phyloP scores from a whole-genome alignment of 352 stramenopile species.

The Phytophthora hibernalis region DNA sequence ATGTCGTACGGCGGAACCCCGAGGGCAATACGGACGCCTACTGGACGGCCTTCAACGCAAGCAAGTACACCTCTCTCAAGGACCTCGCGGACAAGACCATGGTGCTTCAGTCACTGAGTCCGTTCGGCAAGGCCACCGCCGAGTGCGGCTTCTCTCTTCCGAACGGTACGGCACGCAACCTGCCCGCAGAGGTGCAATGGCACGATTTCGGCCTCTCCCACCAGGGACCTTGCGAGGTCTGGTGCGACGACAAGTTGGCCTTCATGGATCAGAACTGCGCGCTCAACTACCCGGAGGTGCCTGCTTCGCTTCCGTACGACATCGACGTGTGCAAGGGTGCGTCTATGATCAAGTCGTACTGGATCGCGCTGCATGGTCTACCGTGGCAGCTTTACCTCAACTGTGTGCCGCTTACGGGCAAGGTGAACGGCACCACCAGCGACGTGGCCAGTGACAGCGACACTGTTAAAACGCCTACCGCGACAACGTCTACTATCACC shows the following conservation, averaged over 20 bases:
- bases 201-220: conserved; percentile 51
- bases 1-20: conserved; percentile 41
- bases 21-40: conserved; percentile 38
- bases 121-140: conserved; percentile 32
- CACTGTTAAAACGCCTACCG: conserved; percentile 1
- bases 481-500: conserved; percentile 1
- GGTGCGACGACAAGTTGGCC: conserved; percentile 60
- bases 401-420: conserved; percentile 32
- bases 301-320: conserved; percentile 51
- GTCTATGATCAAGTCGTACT: conserved; percentile 59
- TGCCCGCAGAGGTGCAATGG: conserved; percentile 40
- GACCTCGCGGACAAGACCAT: conserved; percentile 41
- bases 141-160: conserved; percentile 40
- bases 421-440: conserved; percentile 14
- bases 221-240: conserved; percentile 65
- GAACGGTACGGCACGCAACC: conserved; percentile 35
- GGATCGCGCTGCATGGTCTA: conserved; percentile 56
- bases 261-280: conserved; percentile 52
- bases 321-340: conserved; percentile 43
- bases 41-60: conserved; percentile 42
- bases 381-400: conserved; percentile 71
- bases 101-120: conserved; percentile 30
- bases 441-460: conserved; percentile 13
- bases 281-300: conserved; percentile 40
- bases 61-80: conserved; percentile 46